phyloP scores from a whole-genome alignment of 2,329 filamentous ascomycete genomes.

The Apiospora marii region DNA sequence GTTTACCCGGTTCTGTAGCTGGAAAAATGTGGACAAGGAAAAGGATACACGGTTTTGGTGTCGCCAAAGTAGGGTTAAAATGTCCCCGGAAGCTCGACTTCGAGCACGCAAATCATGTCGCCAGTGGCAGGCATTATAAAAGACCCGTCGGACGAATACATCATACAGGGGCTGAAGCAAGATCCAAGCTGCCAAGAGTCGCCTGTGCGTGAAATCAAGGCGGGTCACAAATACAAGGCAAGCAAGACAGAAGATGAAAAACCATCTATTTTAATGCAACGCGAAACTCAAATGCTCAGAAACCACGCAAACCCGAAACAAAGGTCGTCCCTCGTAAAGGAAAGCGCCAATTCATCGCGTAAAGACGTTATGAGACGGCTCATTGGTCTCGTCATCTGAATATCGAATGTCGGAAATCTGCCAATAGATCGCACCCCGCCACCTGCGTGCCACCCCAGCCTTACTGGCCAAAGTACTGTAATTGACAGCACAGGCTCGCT shows the following conservation, averaged over 20 bases:
- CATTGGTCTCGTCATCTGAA: constrained; percentile 21
- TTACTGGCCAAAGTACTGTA: constrained; percentile 11
- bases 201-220: constrained; percentile 14
- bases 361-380: constrained; percentile 20
- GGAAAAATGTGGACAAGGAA: constrained; percentile 1
- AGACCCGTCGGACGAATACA: neutral
- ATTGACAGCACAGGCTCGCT: neutral
- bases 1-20: neutral
- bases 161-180: neutral
- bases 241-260: constrained; percentile 19
- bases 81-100: constrained; percentile 3
- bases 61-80: neutral
- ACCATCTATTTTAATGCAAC: constrained; percentile 22
- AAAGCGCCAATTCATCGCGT: constrained; percentile 18
- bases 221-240: constrained; percentile 17
- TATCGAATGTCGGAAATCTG: constrained; percentile 19
- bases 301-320: constrained; percentile 20
- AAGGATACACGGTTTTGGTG: neutral
- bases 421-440: constrained; percentile 6
- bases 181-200: neutral
- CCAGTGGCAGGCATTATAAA: neutral
- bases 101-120: constrained; percentile 4
- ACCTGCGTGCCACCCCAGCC: constrained; percentile 2
- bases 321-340: constrained; percentile 17
- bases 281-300: constrained; percentile 21